These are phyloP conservation scores for Didymella lethalis DNA, from an alignment of 2,329 filamentous ascomycete genomes.

Conservation along the genomic window DNA sequence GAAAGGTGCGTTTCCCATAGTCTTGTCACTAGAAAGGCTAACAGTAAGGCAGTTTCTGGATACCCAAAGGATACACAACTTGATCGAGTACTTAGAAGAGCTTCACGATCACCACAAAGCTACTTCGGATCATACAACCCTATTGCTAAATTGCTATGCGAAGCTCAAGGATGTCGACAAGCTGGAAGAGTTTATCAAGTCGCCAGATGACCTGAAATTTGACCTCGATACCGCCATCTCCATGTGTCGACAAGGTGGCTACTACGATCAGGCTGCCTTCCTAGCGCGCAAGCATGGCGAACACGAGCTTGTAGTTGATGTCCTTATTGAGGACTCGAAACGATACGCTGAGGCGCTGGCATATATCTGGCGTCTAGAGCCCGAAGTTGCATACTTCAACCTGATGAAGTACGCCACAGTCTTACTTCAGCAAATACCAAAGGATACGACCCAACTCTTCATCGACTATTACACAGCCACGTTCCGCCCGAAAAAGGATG, in stretches of 20 bases:
- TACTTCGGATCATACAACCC: conserved; percentile 92
- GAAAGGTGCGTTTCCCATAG: conserved; percentile 67
- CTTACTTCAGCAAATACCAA: conserved; percentile 83
- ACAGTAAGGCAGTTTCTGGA: conserved; percentile 75
- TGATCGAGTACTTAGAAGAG: conserved; percentile 97
- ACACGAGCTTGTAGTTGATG: conserved; percentile 91
- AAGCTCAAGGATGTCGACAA: conserved; percentile 98
- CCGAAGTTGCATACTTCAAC: conserved; percentile 80
- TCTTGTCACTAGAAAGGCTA: conserved; percentile 7
- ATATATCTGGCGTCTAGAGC: conserved; percentile 88
- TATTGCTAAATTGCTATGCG: conserved; percentile 95
- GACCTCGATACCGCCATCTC: conserved; percentile 96
- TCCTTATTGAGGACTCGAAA: conserved; percentile 93
- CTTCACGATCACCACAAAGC: conserved; percentile 93
- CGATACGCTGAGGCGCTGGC: conserved; percentile 86
- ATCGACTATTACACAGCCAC: conserved; percentile 93
- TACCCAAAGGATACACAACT: conserved; percentile 94
- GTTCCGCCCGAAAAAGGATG: conserved; percentile 76
- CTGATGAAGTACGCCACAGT: conserved; percentile 96
- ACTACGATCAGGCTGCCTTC: conserved; percentile 95
- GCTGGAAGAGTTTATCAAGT: conserved; percentile 95
- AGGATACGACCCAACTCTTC: conserved; percentile 84
- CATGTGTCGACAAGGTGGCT: conserved; percentile 97
- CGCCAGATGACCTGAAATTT: conserved; percentile 92
- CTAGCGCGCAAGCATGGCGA: conserved; percentile 94